phyloP scores from a whole-genome alignment of 2,329 filamentous ascomycete species.

The Fusarium nelsonii region DNA sequence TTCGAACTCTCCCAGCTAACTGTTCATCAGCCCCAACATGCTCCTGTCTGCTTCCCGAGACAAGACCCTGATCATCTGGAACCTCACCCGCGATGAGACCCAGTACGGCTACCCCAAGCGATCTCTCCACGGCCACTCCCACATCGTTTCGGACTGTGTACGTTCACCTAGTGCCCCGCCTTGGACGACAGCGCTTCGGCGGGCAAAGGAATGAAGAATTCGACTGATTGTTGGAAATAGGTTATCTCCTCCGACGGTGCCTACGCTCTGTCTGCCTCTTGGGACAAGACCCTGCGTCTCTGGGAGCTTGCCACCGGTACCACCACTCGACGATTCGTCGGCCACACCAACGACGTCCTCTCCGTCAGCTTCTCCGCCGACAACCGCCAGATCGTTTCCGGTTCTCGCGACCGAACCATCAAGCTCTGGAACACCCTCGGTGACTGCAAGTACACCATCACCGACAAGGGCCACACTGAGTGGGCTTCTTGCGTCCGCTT shows the following conservation, averaged over 20 bases:
- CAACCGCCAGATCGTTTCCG: constrained; percentile 99
- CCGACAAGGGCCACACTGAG: constrained; percentile 99
- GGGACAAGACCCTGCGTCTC: constrained; percentile 99
- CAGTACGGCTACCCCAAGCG: constrained; percentile 99
- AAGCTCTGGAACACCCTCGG: constrained; percentile 99
- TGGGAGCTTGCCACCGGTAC: constrained; percentile 98
- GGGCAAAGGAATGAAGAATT: constrained; percentile 31
- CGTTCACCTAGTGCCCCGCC: constrained; percentile 58
- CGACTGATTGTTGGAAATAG: constrained; percentile 61
- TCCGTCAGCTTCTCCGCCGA: constrained; percentile 99
- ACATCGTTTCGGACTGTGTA: constrained; percentile 99
- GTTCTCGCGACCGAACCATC: constrained; percentile 97
- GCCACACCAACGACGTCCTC: constrained; percentile 99
- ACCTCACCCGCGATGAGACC: constrained; percentile 98
- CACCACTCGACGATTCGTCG: constrained; percentile 98
- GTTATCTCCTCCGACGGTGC: constrained; percentile 99
- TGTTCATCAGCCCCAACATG: constrained; percentile 87
- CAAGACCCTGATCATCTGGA: constrained; percentile 99
- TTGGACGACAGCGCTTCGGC: constrained; percentile 12
- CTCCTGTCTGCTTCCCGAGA: constrained; percentile 97
- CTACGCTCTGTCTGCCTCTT: constrained; percentile 98
- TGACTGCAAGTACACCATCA: constrained; percentile 99
- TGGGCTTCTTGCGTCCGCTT: constrained; percentile 99
- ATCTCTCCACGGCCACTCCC: constrained; percentile 97
- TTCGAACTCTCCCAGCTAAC: constrained; percentile 30